Base-by-base conservation (phyloP, 345 rosid genomes). In the Euphorbia lathyris region DNA sequence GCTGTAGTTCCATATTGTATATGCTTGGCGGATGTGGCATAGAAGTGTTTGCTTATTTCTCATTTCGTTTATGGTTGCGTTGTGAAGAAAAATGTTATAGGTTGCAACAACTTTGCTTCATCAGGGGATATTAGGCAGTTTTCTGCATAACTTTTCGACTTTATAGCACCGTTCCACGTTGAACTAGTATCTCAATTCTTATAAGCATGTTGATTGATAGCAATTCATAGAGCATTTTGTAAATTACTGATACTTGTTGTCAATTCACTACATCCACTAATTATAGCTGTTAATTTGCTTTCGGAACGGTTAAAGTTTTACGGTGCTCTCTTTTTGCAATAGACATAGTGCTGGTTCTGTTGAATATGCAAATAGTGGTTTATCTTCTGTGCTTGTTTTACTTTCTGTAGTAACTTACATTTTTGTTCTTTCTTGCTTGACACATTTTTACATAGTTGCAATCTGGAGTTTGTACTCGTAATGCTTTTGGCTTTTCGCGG, bases 1-100 rank as follows among this genome's bases (percentile, higher is more conserved):
- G 79, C 79, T 50, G 10, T 56, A 64, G 20, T 75, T 65, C 53
- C n/a, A 20, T 68, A 48, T 60, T 60, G 7, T 52, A 30, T 14
- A 43, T 22, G 11, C 26, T 12, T 16, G 22, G 38, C 7, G 55
- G 26, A 30, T n/a, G 27, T 38, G 30, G 20, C 25, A 17, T 16
- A 38, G 13, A 40, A 61, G 12, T 25, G 55, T 45, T 16, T 64
- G 51, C 12, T 64, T 64, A 26, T 17, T 23, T 43, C 4, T 27
- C 3, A 0, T 8, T 43, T 63, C n/a, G 5, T 14, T 40, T 20
- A 27, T 63, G 38, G 5, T 9, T 40, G 20, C n/a, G 4, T 10
- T 38, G 3, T 34, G 38, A 27, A 5, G 32, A 17, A 16, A 40
- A 20, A 62, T 34, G 7, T 38, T 56, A 23, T 1, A 62, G 26